Base-by-base conservation (phyloP, 805 yeast genomes). In the Kodamaea restingae region DNA sequence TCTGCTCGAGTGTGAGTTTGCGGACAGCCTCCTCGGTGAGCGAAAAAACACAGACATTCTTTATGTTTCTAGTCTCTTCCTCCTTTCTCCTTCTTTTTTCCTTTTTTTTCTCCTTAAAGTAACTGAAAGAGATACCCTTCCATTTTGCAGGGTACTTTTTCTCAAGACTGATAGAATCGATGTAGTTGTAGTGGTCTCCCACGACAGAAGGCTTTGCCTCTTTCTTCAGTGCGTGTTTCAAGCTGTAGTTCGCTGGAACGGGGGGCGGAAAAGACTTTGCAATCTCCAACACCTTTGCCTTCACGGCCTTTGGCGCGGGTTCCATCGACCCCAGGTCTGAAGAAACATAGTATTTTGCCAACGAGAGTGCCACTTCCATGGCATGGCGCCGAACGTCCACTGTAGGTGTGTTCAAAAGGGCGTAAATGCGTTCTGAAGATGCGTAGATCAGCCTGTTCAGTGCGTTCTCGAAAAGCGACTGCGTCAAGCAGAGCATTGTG, bases 361-460 rank as follows among this genome's bases (percentile, higher is more conserved):
- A 56, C 29, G 65, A 63, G n/a, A 67, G 58, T 25, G 80, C 72
- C 7, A 79, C 81, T 42, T 75, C 78, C 50, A 87, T 61, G 0
- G 88, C 80, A 2, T 73, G 66, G 15, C 80, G 60, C 39, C 81
- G 71, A 7, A 88, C 75, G 15, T 71, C 70, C 21, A 83, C 60
- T 7, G 83, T 76, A 11, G 81, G 79, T 11, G 82, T 71, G 40
- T 73, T 73, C 33, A 87, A 54, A 45, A 88, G 60, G 31, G 67
- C 65, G 42, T 71, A 76, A 40, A 88, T 68, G 26, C 80, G 67
- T 36, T 81, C 82, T 14, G 76, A 61, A 15, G 88, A 80, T n/a
- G 80, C 66, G 56, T 85, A 88, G 17, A 85, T 68, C 36, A 75
- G 73, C 44, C 86, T 71, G 50, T 81, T 80, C 20, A 79, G 68